phyloP scores from a whole-genome alignment of 345 rosid genomes.

The Pistacia vera region DNA sequence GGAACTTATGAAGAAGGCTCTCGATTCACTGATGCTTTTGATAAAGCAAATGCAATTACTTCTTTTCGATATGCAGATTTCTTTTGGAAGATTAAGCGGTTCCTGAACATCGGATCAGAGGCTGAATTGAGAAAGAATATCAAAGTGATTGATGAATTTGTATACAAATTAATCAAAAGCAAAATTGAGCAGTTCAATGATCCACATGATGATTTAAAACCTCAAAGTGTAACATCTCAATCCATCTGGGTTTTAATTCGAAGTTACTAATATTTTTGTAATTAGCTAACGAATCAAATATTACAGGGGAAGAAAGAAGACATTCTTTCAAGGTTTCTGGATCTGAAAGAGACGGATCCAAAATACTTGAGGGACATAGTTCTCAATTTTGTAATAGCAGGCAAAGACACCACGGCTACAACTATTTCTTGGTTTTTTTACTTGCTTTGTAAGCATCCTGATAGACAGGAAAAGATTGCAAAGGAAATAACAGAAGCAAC shows the following conservation, averaged over 20 bases:
- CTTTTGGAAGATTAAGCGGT: conserved; percentile 30
- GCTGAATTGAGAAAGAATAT: conserved; percentile 11
- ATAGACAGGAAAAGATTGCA: conserved; percentile 21
- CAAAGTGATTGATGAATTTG: conserved; percentile 25
- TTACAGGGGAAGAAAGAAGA: conserved; percentile 22
- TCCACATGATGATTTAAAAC: conserved; percentile 4
- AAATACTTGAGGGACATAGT: conserved; percentile 33
- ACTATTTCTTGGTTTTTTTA: conserved; percentile 34
- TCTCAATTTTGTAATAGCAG: conserved; percentile 32
- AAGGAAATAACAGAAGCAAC: conserved; percentile 22
- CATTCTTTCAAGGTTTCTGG: conserved; percentile 30
- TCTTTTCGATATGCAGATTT: not conserved
- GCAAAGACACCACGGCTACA: conserved; percentile 28
- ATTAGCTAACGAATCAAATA: not conserved
- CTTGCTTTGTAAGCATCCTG: conserved; percentile 34
- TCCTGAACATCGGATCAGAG: conserved; percentile 33
- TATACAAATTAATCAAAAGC: conserved; percentile 11
- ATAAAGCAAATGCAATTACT: conserved; percentile 21
- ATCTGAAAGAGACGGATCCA: conserved; percentile 18
- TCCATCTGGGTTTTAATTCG: not conserved
- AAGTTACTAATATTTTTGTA: not conserved
- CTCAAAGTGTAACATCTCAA: not conserved
- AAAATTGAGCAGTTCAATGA: conserved; percentile 18
- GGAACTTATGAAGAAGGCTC: conserved; percentile 21
- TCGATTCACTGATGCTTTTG: conserved; percentile 20